These are phyloP conservation scores for Daedalea quercina DNA, from an alignment of 768 basidiomycete genomes.

Conservation along the genomic window DNA sequence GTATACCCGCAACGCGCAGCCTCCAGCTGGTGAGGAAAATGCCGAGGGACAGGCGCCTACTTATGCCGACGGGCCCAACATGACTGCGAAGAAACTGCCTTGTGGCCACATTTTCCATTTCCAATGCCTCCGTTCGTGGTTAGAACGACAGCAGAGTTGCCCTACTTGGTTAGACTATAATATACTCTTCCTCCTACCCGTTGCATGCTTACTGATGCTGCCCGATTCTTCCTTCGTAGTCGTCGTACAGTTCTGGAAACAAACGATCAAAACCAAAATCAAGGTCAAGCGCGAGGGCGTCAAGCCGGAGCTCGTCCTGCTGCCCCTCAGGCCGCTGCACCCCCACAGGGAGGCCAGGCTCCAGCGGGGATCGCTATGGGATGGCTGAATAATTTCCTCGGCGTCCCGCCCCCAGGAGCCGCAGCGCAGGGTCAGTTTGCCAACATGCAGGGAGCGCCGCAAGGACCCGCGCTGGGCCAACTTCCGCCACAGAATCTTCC, in stretches of 20 bases:
- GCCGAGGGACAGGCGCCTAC: conserved; percentile 19
- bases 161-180: conserved; percentile 79
- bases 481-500: conserved; percentile 12
- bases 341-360: conserved; percentile 24
- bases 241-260: conserved; percentile 72
- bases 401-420: conserved; percentile 41
- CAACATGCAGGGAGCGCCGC: conserved; percentile 18
- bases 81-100: conserved; percentile 92
- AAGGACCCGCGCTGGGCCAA: conserved; percentile 16
- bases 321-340: conserved; percentile 18
- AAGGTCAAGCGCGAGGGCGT: conserved; percentile 11
- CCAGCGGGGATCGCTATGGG: conserved; percentile 30
- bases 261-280: conserved; percentile 12
- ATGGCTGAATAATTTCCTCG: conserved; percentile 52
- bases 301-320: conserved; percentile 10
- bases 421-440: conserved; percentile 26
- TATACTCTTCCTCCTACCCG: conserved; percentile 1
- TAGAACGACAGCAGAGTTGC: conserved; percentile 97
- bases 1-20: conserved; percentile 32
- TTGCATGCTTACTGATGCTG: conserved; percentile 6
- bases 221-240: conserved; percentile 30
- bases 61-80: conserved; percentile 70
- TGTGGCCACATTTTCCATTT: conserved; percentile 99
- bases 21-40: conserved; percentile 10
- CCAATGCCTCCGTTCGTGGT: conserved; percentile 93